Evolutionary conservation across 1,139 yeast species (phyloP), one percentile per base, ranked within the genome.

Genomic region (Candida sojae): DNA sequence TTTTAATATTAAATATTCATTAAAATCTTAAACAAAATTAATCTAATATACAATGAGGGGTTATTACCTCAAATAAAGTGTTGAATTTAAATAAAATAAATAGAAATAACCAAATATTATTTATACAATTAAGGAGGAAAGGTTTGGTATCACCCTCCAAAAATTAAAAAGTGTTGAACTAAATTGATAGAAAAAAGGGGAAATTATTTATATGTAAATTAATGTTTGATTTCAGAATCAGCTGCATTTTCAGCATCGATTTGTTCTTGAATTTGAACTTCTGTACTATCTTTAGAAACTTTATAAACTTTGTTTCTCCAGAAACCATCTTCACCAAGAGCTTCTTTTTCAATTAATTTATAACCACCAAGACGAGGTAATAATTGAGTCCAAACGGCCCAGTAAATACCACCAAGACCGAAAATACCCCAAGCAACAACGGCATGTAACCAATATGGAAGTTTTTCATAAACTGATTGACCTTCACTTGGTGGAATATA

Each of bases 341-440:
- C 77, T 59, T 83, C 86, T 56, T 77, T 77, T 11, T 77, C 72
- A n/a, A 72, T 80, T 55, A 88, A 70, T 35, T 68, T 69, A 68
- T 88, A 88, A 12, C 82, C 79, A 36, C 86, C 82, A 38, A 79
- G 47, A 51, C 64, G 62, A 35, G 96, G 96, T 53, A 86, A 64
- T 1, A 86, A 48, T 53, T 70, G 70, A 42, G 83, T 78, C 88
- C 92, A 86, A 13, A 85, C 64, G 7, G 83, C 52, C 89, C 92
- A 89, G 69, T 88, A 88, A 1, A 78, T 57, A 26, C 78, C 83
- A 53, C 96, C 96, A 49, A 84, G 64, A 6, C 75, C 88, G 57
- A 89, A 86, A 41, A 89, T 75, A 53, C 86, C 93, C 85, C 91
- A 80, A 9, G 95, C 86, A 23, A 87, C 90, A 44, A 88, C 96